Evolutionary conservation across 192 early-diverging fungal genomes (phyloP), one percentile per base, ranked within the genome.

Genomic region (Rhizophagus clarus): DNA sequence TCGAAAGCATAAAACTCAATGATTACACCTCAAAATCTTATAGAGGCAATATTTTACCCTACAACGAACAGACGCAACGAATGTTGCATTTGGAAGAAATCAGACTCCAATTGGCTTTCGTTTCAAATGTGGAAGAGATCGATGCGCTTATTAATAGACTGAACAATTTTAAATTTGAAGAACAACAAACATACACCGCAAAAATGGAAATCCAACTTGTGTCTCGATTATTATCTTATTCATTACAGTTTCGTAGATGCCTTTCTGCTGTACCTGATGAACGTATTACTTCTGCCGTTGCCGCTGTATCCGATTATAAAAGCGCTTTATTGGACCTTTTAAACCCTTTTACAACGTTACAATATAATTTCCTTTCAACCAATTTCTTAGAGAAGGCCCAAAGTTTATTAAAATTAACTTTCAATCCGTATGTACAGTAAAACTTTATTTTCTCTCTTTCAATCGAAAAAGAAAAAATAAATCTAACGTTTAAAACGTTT

Each of bases 81-180:
- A 74, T 74, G 73, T 74, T 74, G 20, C 45, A 24, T 28, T 74
- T 74, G 15, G 73, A 74, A 34, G 73, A 74, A 34, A 40, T 32
- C 10, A 74, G 37, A 56, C 11, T 15, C 1, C 26, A 15, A 2
- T 61, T 74, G 14, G 45, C 45, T 15, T 17, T 42, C 2, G 2
- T 51, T 32, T 2, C 73, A 20, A 74, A 51, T 20, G 17, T 3
- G 15, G 73, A 61, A n/a, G 51, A 34, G 0, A 10, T 74, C 22
- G 47, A 56, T 60, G 31, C 15, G 0, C 45, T 74, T 29, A 20
- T 74, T 34, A 14, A 61, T 4, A 28, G 28, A 61, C 61, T 74
- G 22, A 56, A 32, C 14, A 22, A 29, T 12, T 29, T 28, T 61
- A 60, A 20, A 20, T 6, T 5, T 61, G 24, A 74, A 10, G 49